A percentile compares a stretch with the other conserved stretches of the same genome.
phyloP scores from a whole-genome alignment of 208 protist genomes.

The Trypanosoma cruzi region DNA sequence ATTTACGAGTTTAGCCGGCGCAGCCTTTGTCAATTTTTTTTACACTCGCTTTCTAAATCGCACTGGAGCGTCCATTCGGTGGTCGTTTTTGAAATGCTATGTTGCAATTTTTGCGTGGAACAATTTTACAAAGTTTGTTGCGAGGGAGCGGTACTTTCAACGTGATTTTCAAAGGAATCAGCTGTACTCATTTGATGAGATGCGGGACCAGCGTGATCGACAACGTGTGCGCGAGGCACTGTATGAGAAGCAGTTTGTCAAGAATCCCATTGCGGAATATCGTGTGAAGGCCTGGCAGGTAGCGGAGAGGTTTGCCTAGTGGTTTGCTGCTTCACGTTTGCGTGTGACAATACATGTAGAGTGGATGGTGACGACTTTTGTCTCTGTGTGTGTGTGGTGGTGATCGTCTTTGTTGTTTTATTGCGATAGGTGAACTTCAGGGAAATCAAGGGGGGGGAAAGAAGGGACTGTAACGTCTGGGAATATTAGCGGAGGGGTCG shows the following conservation, averaged over 20 bases:
- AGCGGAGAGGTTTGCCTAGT: slow-evolving; percentile 79
- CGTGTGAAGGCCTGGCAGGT: slow-evolving; percentile 91
- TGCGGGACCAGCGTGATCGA: slow-evolving; percentile 78
- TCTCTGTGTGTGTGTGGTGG: background rate
- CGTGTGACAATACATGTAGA: slow-evolving; percentile 5
- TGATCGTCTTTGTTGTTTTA: background rate
- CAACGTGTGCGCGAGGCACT: slow-evolving; percentile 86
- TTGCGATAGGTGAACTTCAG: background rate
- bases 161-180: slow-evolving; percentile 91
- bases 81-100: slow-evolving; percentile 81
- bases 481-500: background rate
- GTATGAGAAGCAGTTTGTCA: slow-evolving; percentile 89
- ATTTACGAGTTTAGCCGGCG: slow-evolving; percentile 71
- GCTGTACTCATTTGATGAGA: slow-evolving; percentile 81
- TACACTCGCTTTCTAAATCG: slow-evolving; percentile 81
- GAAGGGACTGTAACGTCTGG: background rate
- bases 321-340: background rate
- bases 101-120: slow-evolving; percentile 74
- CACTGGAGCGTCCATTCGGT: slow-evolving; percentile 70
- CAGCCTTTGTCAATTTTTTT: slow-evolving; percentile 73
- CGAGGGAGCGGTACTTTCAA: slow-evolving; percentile 85
- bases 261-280: slow-evolving; percentile 83
- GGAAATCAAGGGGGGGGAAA: background rate
- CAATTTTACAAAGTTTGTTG: slow-evolving; percentile 86
- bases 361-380: background rate